Conservation (phyloP, 345 rosid species). For the Ricinus communis region DNA sequence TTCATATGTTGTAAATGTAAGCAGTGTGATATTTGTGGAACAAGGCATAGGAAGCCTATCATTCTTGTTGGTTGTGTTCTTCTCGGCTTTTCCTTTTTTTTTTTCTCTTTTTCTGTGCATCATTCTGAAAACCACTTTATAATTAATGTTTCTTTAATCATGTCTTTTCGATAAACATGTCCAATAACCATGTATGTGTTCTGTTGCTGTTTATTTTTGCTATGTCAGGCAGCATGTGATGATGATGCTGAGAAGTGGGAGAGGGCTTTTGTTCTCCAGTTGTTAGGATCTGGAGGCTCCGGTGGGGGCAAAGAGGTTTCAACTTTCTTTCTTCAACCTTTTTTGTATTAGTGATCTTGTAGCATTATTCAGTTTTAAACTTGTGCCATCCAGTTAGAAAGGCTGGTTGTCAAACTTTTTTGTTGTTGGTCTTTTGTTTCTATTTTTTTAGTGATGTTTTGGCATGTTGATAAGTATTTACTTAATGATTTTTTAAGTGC, state of each 20-base stretch:
- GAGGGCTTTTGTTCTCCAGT: conserved; percentile 79
- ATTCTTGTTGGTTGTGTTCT: neutral
- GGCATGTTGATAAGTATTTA: too few species aligned
- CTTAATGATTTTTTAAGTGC: neutral
- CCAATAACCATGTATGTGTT: conserved; percentile 2
- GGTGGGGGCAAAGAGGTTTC: conserved; percentile 62
- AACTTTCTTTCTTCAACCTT: conserved; percentile 1
- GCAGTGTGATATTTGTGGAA: conserved; percentile 7
- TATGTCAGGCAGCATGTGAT: conserved; percentile 66
- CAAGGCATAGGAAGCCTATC: neutral
- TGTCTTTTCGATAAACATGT: neutral
- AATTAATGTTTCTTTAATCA: too few species aligned
- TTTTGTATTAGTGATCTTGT: neutral
- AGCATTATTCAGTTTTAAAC: neutral
- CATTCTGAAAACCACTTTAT: neutral
- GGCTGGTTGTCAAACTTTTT: neutral
- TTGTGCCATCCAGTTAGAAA: neutral
- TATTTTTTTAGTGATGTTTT: neutral
- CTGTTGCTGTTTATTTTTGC: conserved; percentile 17
- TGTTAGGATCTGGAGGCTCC: conserved; percentile 53
- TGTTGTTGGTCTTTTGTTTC: too few species aligned
- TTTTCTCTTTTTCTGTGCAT: neutral
- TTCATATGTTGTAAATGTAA: conserved; percentile 55
- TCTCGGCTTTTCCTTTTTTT: neutral
- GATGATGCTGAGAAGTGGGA: conserved; percentile 70